Percentiles rank a stretch among this genome's conserved stretches.
Evolutionary conservation across 2,329 filamentous ascomycete species (phyloP).

Genomic region (Sclerotinia nivalis): DNA sequence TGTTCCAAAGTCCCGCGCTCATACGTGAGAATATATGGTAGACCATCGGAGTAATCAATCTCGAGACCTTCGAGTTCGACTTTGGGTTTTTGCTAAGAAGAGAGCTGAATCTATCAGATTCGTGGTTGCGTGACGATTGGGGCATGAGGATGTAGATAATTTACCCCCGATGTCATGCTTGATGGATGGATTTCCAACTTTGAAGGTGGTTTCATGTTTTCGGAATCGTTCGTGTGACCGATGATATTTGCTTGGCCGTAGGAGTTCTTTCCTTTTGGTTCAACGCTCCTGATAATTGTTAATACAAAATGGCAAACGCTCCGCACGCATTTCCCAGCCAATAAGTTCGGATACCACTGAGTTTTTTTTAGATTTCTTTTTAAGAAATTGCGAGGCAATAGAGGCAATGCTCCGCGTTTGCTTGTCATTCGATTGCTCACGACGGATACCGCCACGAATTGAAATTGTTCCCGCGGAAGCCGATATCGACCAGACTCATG

Average conservation of each 20-base stretch:
- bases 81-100: too few relatives aligned
- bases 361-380: neutral
- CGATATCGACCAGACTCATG: too few relatives aligned
- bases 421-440: too few relatives aligned
- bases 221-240: neutral
- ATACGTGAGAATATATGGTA: neutral
- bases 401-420: too few relatives aligned
- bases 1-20: too few relatives aligned
- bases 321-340: too few relatives aligned
- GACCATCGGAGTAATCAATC: neutral
- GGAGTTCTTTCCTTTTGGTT: neutral
- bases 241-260: neutral
- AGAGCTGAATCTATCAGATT: neutral
- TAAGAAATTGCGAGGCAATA: too few relatives aligned
- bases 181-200: neutral
- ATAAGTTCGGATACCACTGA: too few relatives aligned
- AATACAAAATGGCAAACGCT: too few relatives aligned
- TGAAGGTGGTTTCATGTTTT: neutral
- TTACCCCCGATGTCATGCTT: neutral
- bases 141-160: neutral
- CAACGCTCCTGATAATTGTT: neutral
- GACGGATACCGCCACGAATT: too few relatives aligned
- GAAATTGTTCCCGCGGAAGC: too few relatives aligned
- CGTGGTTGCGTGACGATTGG: too few relatives aligned
- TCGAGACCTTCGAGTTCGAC: neutral